Evolutionary conservation across 202 grass and related monocot genomes (phyloP).

Genomic region (Thinopyrum obtusiflorum): DNA sequence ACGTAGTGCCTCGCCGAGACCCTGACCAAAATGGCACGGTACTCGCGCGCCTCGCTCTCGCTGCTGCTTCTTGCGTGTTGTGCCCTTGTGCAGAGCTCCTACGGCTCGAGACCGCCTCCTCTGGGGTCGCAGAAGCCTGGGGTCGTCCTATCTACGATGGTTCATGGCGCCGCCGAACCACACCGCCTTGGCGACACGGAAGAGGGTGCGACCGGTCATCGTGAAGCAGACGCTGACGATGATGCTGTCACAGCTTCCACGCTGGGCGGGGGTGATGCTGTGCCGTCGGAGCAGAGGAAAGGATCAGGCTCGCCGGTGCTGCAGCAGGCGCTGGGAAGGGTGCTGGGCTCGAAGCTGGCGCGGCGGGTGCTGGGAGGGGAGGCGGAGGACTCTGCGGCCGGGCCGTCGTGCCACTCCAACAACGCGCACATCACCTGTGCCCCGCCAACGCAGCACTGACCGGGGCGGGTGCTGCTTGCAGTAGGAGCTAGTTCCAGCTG

Average conservation of each 20-base stretch:
- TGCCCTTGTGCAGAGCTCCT: neutral
- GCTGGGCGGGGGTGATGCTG: neutral
- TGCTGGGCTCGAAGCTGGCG: neutral
- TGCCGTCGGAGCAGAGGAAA: neutral
- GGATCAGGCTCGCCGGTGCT: neutral
- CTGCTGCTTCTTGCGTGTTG: neutral
- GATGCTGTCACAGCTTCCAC: neutral
- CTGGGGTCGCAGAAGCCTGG: neutral
- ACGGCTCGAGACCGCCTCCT: too few relatives aligned
- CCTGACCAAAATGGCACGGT: too few relatives aligned
- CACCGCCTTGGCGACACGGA: neutral
- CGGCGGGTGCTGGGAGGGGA: neutral
- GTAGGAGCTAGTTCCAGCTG: neutral
- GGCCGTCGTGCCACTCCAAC: constrained; percentile 16
- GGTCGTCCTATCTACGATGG: neutral
- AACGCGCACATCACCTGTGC: neutral
- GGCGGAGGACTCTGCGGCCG: neutral
- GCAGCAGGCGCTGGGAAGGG: neutral
- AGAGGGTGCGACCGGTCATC: too few relatives aligned
- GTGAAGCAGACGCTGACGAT: neutral
- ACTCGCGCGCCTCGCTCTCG: neutral
- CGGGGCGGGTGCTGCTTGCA: neutral
- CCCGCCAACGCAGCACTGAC: neutral
- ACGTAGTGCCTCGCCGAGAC: too few relatives aligned
- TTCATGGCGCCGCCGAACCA: neutral